Evolutionary conservation across 495 filamentous ascomycete species (phyloP), one percentile per base, ranked within the genome.

Genomic region (Astrothelium macrocarpum): DNA sequence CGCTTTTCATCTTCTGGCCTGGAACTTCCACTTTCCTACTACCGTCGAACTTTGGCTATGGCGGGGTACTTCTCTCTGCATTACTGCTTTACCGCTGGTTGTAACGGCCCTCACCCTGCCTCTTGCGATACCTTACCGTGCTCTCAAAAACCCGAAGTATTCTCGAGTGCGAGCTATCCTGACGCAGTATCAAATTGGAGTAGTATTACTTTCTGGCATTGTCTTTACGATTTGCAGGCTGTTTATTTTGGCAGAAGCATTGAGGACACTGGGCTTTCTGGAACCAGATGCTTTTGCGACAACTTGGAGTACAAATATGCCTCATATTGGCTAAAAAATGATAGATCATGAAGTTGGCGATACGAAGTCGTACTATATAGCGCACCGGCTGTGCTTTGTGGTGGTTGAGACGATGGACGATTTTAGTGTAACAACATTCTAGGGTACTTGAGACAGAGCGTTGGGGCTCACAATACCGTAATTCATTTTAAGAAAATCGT

Each of bases 11-110:
- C 25, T 64, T 20, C 18, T 39, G 1, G 62, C 29, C 1, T 64
- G 62, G 62, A 60, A 64, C 49, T 39, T 64, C 18, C 26, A 32
- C 12, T 64, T 64, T 34, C 62, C 62, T 10, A 64, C 46, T n/a
- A 25, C 26, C 62, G 58, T 42, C 62, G 62, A 64, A 32, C 46
- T 58, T 1, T 64, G 62, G 62, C n/a, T 64, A 20, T 64, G 62
- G 62, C 45, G 53, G 7, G 46, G 32, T 18, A n/a, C 62, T 23
- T 49, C 62, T 12, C 28, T 64, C 29, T 42, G 18, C 53, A 59
- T 53, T 29, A 36, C 59, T 31, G 11, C n/a, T 42, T 10, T n/a
- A 28, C 39, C 59, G 18, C 18, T 20, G 43, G 3, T 49, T 20
- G 11, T 9, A 20, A 3, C 43, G 3, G n/a, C 3, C 43, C 3